These are phyloP conservation scores for Tuber brumale DNA, from an alignment of 495 filamentous ascomycete genomes.

Conservation along the genomic window DNA sequence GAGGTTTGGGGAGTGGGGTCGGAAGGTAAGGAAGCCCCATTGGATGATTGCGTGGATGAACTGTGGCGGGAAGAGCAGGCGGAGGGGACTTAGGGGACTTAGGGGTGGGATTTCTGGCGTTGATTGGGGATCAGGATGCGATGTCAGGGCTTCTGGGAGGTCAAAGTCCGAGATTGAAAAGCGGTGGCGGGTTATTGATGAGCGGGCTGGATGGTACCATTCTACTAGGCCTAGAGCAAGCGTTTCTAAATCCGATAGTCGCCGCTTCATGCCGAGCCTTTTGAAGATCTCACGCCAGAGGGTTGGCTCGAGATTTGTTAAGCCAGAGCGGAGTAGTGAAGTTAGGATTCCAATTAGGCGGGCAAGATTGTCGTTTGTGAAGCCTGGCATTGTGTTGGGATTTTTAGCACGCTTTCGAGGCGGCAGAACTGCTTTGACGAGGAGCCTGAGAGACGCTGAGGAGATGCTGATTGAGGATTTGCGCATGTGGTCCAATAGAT, in stretches of 20 bases:
- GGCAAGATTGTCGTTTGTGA: slow-evolving; percentile 25
- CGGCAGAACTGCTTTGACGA: slow-evolving; percentile 21
- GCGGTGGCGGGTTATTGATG: slow-evolving; percentile 11
- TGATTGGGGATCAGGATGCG: not conserved
- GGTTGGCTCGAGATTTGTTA: slow-evolving; percentile 19
- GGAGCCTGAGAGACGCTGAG: slow-evolving; percentile 24
- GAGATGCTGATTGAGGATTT: slow-evolving; percentile 17
- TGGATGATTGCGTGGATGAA: slow-evolving; percentile 24
- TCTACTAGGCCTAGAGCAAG: slow-evolving; percentile 26
- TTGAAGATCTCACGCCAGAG: slow-evolving; percentile 36
- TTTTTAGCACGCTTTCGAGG: slow-evolving; percentile 22
- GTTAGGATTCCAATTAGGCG: slow-evolving; percentile 26
- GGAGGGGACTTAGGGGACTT: slow-evolving; percentile 27
- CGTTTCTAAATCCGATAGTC: slow-evolving; percentile 27
- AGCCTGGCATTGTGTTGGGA: slow-evolving; percentile 9
- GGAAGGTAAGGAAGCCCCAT: slow-evolving; percentile 35
- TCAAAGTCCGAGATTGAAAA: slow-evolving; percentile 1
- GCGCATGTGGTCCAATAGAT: slow-evolving; percentile 28
- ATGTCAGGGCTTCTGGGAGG: slow-evolving; percentile 1
- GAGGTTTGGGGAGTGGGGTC: slow-evolving; percentile 9
- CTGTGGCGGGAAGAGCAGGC: slow-evolving; percentile 21
- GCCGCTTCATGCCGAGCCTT: slow-evolving; percentile 33
- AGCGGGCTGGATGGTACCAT: slow-evolving; percentile 33
- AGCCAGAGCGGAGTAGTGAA: slow-evolving; percentile 26
- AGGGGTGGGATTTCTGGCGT: not conserved